These are phyloP conservation scores for Ilyonectria robusta DNA, from an alignment of 2,329 filamentous ascomycete genomes.

Conservation along the genomic window DNA sequence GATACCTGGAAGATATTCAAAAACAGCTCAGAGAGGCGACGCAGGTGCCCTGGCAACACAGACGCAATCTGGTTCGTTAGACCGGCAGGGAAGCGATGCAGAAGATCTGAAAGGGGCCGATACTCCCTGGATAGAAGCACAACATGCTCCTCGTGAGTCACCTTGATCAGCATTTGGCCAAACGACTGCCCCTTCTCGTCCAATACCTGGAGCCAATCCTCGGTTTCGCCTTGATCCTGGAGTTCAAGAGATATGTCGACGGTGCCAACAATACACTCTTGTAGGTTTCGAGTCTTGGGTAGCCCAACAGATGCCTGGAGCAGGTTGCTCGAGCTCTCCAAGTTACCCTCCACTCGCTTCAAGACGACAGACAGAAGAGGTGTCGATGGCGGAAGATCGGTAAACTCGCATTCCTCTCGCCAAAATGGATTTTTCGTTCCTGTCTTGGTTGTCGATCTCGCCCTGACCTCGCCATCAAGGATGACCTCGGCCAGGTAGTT, in stretches of 20 bases:
- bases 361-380: conserved; percentile 80
- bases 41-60: conserved; percentile 82
- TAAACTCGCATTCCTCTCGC: conserved; percentile 85
- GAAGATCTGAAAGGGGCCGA: conserved; percentile 81
- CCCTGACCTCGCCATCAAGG: conserved; percentile 83
- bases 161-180: conserved; percentile 87
- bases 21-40: conserved; percentile 85
- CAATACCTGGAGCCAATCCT: conserved; percentile 89
- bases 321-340: conserved; percentile 58
- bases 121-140: conserved; percentile 92
- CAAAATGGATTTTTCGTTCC: conserved; percentile 84
- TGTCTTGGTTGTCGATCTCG: conserved; percentile 79
- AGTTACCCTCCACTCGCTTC: conserved; percentile 72
- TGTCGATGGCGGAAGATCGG: conserved; percentile 78
- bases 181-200: conserved; percentile 83
- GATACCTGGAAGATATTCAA: conserved; percentile 97
- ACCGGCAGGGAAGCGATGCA: conserved; percentile 87
- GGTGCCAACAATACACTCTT: conserved; percentile 73
- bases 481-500: conserved; percentile 87
- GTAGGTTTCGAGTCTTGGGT: conserved; percentile 58
- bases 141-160: conserved; percentile 89
- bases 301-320: conserved; percentile 47
- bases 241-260: conserved; percentile 89
- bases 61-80: conserved; percentile 89
- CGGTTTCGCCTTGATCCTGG: conserved; percentile 78